Evolutionary conservation across 2,329 filamentous ascomycete genomes (phyloP), one percentile per base, ranked within the genome.

Genomic region (Colletotrichum sp.): DNA sequence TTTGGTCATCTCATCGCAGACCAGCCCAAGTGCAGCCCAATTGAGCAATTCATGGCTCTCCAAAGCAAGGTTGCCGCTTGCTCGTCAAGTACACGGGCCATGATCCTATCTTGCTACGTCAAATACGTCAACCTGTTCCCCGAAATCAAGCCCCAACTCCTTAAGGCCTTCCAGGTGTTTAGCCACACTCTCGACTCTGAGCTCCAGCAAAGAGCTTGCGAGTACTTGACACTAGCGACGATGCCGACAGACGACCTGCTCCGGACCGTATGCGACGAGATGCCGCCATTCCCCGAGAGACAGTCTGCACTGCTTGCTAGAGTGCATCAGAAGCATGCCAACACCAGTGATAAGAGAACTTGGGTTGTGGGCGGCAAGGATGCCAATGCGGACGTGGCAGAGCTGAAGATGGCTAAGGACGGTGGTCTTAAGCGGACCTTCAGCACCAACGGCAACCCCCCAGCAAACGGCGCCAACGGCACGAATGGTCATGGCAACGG

Each of bases 61-160:
- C 96, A 98, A 81, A 91, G 92, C 67, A 99, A 99, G 86, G 93
- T 99, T 82, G 92, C 95, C 60, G 94, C 93, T 8, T 98, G 95
- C 83, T 98, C 96, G 1, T 94, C 96, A 21, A 94, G 93, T 80
- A 98, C 98, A 13, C 91, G 96, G 78, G 97, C 95, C 30, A 98
- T 99, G 90, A 95, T 99, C 55, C 87, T 99, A 62, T 99, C 96
- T 1, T 98, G 94, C 69, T 99, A 98, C 83, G 90, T 99, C 89
- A 99, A 99, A 86, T 99, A 96, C 81, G 95, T 99, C 86, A 99
- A 99, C 85, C 87, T 99, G 68, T 99, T 99, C 84, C 97, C 97
- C 2, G 98, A 99, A 84, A 99, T 99, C 87, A 99, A 98, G 85
- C 95, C 96, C 10, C 96, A 98, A 84, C 91, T 99, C 5, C 87